Evolutionary conservation across 2,329 filamentous ascomycete species (phyloP).

Genomic region (Peltaster fructicola): DNA sequence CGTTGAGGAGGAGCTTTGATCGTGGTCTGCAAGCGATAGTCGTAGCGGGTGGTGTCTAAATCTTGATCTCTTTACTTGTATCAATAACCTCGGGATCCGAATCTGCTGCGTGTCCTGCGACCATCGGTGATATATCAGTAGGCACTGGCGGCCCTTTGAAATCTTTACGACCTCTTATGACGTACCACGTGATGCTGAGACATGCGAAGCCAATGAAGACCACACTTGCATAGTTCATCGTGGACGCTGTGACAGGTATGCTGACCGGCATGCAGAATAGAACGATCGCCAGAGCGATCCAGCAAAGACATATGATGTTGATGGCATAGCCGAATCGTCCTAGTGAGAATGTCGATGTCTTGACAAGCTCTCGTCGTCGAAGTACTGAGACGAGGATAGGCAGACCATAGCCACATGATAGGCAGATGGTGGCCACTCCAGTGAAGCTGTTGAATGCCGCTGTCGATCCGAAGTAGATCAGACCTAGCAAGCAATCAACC

Average conservation of each 20-base stretch:
- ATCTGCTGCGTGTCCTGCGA: slow-evolving; percentile 11
- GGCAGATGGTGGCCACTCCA: slow-evolving; percentile 61
- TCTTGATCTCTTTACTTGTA: slow-evolving; percentile 12
- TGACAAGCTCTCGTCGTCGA: slow-evolving; percentile 47
- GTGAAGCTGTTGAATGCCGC: slow-evolving; percentile 69
- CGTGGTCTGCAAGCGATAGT: too few relatives aligned
- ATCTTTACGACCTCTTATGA: slow-evolving; percentile 17
- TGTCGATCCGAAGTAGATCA: slow-evolving; percentile 63
- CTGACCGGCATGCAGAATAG: slow-evolving; percentile 55
- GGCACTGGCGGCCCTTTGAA: slow-evolving; percentile 20
- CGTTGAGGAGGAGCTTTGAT: slow-evolving; percentile 4
- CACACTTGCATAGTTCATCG: slow-evolving; percentile 21
- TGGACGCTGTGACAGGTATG: slow-evolving; percentile 5
- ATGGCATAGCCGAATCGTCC: slow-evolving; percentile 51
- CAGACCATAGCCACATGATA: slow-evolving; percentile 57
- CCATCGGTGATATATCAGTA: too few relatives aligned
- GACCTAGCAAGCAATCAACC: slow-evolving; percentile 52
- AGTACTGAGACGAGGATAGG: slow-evolving; percentile 57
- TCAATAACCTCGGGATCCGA: slow-evolving; percentile 11
- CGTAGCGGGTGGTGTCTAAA: too few relatives aligned
- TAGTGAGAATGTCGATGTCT: slow-evolving; percentile 48
- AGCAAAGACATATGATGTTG: slow-evolving; percentile 49
- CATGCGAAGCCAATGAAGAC: slow-evolving; percentile 17
- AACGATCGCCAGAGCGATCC: slow-evolving; percentile 52
- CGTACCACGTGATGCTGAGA: slow-evolving; percentile 18